A percentile compares a stretch with the other conserved stretches of the same genome.
Conservation (phyloP, 805 yeast genomes). For the Barnettozyma salicaria region DNA sequence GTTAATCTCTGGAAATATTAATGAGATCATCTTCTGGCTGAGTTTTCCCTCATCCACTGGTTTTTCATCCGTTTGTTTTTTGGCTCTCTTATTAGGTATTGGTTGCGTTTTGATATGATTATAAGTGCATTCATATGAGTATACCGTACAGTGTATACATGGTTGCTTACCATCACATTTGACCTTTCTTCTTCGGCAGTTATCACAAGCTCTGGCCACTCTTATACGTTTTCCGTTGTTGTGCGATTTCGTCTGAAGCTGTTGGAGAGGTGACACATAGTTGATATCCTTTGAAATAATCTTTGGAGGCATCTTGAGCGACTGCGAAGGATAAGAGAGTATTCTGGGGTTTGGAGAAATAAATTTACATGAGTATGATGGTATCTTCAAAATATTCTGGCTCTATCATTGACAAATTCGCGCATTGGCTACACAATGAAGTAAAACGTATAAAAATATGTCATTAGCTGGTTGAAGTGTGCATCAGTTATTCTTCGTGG, state of each 20-base stretch:
- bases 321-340: no score
- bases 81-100: constrained; percentile 10
- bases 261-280: constrained; percentile 23
- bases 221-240: constrained; percentile 44
- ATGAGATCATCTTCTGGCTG: constrained; percentile 7
- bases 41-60: constrained; percentile 3
- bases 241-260: constrained; percentile 17
- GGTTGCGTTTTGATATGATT: constrained; percentile 54
- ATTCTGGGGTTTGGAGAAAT: no score
- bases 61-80: constrained; percentile 2
- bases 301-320: constrained; percentile 21
- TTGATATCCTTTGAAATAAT: constrained; percentile 21
- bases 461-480: no score
- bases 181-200: constrained; percentile 68
- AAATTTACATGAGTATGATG: no score
- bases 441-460: no score
- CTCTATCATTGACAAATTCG: no score
- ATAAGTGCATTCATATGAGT: constrained; percentile 78
- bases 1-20: constrained; percentile 20
- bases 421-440: no score
- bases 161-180: constrained; percentile 84
- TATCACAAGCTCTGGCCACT: constrained; percentile 70
- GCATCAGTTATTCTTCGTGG: no score
- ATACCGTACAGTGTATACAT: constrained; percentile 83
- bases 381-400: no score